A percentile compares a stretch with the other conserved stretches of the same genome.
Conservation (phyloP, 2,329 filamentous ascomycete species). For the Diaporthe sp. region DNA sequence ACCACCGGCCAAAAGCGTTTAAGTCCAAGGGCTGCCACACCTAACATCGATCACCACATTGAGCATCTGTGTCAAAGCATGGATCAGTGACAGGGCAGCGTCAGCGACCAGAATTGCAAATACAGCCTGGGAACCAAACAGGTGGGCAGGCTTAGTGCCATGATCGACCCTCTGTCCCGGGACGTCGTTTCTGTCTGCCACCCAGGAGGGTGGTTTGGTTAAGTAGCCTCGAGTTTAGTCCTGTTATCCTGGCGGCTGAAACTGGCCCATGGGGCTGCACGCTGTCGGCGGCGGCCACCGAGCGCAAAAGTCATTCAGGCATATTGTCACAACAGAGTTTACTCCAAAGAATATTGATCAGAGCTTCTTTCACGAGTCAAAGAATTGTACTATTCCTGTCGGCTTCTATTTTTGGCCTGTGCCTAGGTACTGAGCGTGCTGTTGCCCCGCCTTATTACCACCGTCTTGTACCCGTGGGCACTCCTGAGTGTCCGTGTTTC, state of each 20-base stretch:
- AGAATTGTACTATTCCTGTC: neutral
- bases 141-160: neutral
- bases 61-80: neutral
- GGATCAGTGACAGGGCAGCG: neutral
- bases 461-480: neutral
- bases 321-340: neutral
- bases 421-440: neutral
- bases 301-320: neutral
- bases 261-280: neutral
- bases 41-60: neutral
- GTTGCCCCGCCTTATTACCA: neutral
- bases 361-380: neutral
- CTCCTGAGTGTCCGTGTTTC: neutral
- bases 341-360: neutral
- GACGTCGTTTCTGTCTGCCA: neutral
- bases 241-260: neutral
- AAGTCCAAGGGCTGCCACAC: neutral
- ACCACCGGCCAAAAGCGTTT: neutral
- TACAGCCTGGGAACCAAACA: conserved; percentile 1
- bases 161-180: neutral
- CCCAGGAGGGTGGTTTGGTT: neutral
- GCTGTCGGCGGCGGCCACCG: neutral
- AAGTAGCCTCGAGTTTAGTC: neutral
- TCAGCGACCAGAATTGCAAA: neutral
- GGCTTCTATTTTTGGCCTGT: conserved; percentile 5